Evolutionary conservation across 78 protist species (phyloP).

Genomic region (Polysphondylium violaceum): DNA sequence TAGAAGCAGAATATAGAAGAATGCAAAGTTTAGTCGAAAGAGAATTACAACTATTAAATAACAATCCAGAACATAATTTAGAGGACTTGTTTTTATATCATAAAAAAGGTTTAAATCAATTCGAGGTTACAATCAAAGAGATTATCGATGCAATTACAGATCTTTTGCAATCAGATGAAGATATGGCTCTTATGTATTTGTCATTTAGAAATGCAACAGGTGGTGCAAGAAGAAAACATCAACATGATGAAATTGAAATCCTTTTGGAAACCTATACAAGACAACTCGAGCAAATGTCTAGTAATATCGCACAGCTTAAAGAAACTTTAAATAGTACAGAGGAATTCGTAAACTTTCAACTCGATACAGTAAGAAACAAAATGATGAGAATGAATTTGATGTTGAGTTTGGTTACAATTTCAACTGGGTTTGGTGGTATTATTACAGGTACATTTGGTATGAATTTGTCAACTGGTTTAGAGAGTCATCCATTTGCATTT

Average conservation of each 20-base stretch:
- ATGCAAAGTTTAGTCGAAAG: conserved; percentile 44
- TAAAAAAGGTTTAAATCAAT: conserved; percentile 72
- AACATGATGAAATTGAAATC: conserved; percentile 72
- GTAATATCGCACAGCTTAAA: conserved; percentile 46
- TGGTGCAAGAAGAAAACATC: conserved; percentile 72
- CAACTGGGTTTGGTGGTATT: conserved; percentile 62
- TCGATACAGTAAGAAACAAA: conserved; percentile 74
- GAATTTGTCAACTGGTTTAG: conserved; percentile 43
- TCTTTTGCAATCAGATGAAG: conserved; percentile 49
- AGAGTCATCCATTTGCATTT: conserved; percentile 37
- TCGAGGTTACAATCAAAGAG: conserved; percentile 51
- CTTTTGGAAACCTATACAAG: conserved; percentile 62
- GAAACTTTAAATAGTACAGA: conserved; percentile 50
- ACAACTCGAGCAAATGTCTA: conserved; percentile 59
- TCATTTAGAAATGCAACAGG: conserved; percentile 71
- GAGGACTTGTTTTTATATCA: conserved; percentile 44
- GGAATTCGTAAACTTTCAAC: conserved; percentile 71
- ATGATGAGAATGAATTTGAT: conserved; percentile 79
- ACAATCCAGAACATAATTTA: conserved; percentile 72
- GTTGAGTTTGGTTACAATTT: conserved; percentile 57
- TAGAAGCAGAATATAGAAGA: conserved; percentile 46
- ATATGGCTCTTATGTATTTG: conserved; percentile 77
- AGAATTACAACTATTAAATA: conserved; percentile 61
- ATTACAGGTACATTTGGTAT: conserved; percentile 71
- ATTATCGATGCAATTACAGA: conserved; percentile 43